Percentiles rank a stretch among this genome's conserved stretches.
Evolutionary conservation across 371 early-diverging fungal genomes (phyloP).

Genomic region (Lichtheimia corymbifera): DNA sequence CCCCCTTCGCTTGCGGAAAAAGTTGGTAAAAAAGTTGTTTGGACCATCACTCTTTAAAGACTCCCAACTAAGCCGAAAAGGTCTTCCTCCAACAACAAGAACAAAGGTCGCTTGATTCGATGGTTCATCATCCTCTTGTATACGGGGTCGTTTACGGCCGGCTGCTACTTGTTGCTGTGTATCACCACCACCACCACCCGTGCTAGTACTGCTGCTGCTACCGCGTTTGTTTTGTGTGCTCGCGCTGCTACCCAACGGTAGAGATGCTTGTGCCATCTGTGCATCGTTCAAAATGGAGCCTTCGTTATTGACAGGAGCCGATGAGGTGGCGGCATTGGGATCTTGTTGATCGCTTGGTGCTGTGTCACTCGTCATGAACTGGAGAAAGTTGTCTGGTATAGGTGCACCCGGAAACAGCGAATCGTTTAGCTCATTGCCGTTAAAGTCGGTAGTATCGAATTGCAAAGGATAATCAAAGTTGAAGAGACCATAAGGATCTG

Average conservation of each 20-base stretch:
- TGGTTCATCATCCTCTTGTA: constrained; percentile 13
- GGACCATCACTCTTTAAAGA: constrained; percentile 55
- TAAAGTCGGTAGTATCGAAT: constrained; percentile 1
- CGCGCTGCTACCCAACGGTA: too few species aligned
- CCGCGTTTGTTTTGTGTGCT: neutral
- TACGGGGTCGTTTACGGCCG: constrained; percentile 7
- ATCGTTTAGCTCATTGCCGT: neutral
- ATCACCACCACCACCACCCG: neutral
- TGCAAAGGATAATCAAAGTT: constrained; percentile 12
- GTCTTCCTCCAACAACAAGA: constrained; percentile 43
- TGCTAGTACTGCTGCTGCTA: constrained; percentile 4
- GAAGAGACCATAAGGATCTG: constrained; percentile 7
- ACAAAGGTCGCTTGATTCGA: constrained; percentile 38
- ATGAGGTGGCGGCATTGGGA: neutral
- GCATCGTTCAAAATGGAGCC: too few species aligned
- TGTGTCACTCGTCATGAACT: constrained; percentile 13
- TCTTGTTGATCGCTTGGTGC: constrained; percentile 1
- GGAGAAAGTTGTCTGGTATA: constrained; percentile 16
- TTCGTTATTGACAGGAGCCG: neutral
- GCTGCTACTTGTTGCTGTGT: neutral
- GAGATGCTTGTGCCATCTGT: too few species aligned
- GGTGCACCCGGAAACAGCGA: neutral
- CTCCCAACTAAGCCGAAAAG: constrained; percentile 48
- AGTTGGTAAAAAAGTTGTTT: constrained; percentile 42
- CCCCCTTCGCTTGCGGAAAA: constrained; percentile 31